Evolutionary conservation across 1,284 basidiomycete genomes (phyloP).

Genomic region (Schizophyllum commune): DNA sequence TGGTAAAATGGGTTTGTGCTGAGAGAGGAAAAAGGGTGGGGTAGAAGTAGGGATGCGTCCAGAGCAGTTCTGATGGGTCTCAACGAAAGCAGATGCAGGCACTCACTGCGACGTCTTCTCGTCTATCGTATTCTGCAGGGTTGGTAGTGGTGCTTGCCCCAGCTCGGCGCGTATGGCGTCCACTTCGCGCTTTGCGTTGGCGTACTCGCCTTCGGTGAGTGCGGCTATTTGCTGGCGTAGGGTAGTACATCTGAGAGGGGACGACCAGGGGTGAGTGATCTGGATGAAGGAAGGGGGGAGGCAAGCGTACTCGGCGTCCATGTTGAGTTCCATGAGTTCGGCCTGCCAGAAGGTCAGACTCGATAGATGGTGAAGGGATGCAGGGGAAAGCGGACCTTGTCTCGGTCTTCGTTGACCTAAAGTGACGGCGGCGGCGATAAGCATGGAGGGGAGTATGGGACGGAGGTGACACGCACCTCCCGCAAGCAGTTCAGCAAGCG

Average conservation of each 20-base stretch:
- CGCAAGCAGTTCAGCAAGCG: slow-evolving; percentile 56
- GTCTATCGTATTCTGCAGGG: slow-evolving; percentile 60
- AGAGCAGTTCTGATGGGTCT: too few species aligned
- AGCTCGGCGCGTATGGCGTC: slow-evolving; percentile 66
- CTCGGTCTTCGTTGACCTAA: slow-evolving; percentile 74
- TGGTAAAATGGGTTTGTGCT: background rate
- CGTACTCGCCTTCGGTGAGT: slow-evolving; percentile 69
- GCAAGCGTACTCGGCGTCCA: slow-evolving; percentile 52
- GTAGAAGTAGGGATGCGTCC: too few species aligned
- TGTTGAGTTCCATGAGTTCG: slow-evolving; percentile 32
- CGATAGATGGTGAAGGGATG: background rate
- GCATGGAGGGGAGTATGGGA: background rate
- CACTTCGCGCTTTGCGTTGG: slow-evolving; percentile 62
- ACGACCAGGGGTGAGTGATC: too few species aligned
- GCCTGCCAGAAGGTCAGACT: slow-evolving; percentile 28
- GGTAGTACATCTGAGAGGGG: slow-evolving; percentile 48
- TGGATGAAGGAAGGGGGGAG: slow-evolving; percentile 5
- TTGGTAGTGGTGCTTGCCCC: slow-evolving; percentile 63
- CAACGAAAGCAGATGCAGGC: too few species aligned
- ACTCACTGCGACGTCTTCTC: slow-evolving; percentile 68
- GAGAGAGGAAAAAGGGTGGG: slow-evolving; percentile 1
- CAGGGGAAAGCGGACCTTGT: slow-evolving; percentile 42
- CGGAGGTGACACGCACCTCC: slow-evolving; percentile 37
- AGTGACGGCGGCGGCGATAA: too few species aligned
- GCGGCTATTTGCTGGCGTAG: slow-evolving; percentile 55